Base-by-base conservation (phyloP, 495 filamentous ascomycete genomes). In the Penicillium canescens region DNA sequence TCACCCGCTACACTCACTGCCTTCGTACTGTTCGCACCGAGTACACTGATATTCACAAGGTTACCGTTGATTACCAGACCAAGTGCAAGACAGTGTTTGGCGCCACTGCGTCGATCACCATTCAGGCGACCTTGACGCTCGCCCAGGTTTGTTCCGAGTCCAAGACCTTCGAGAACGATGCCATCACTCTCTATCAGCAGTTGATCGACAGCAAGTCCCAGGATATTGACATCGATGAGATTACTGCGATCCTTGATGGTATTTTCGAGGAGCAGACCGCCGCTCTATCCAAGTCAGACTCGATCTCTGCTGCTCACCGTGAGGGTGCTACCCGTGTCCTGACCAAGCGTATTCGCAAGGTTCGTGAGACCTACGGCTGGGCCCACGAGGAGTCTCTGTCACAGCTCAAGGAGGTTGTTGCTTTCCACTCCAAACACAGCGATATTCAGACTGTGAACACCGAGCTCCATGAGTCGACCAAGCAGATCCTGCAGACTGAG, bases 241-340 rank as follows among this genome's bases (percentile, higher is more conserved):
- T 74, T 31, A 50, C 55, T 4, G 66, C 61, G 6, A 72, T 56
- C 4, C 59, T 74, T 14, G 69, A 74, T 33, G 59, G 68, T 14
- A 67, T 74, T 23, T 67, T 67, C 42, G 71, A 74, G 31, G 68
- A 68, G 43, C 69, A 74, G 44, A 62, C 68, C 14, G 54, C 61
- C 0, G 56, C 60, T 1, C 52, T 48, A 4, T 63, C 55, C 9
- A 57, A 59, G 40, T 42, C 55, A 0, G 58, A 66, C 43, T 55
- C 57, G 1, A 45, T 70, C n/a, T 67, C 65, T 8, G 36, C 59
- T 4, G 40, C 56, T 11, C 60, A 71, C 38, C 42, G 67, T 16
- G 56, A 69, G 36, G 57, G 57, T 33, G 63, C 60, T n/a, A 61
- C 67, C 33, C 55, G 56, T 16, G 46, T 65, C 31, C 49, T 67